Evolutionary conservation across 768 basidiomycete species (phyloP), one percentile per base, ranked within the genome.

Genomic region (Pluteus cervinus): DNA sequence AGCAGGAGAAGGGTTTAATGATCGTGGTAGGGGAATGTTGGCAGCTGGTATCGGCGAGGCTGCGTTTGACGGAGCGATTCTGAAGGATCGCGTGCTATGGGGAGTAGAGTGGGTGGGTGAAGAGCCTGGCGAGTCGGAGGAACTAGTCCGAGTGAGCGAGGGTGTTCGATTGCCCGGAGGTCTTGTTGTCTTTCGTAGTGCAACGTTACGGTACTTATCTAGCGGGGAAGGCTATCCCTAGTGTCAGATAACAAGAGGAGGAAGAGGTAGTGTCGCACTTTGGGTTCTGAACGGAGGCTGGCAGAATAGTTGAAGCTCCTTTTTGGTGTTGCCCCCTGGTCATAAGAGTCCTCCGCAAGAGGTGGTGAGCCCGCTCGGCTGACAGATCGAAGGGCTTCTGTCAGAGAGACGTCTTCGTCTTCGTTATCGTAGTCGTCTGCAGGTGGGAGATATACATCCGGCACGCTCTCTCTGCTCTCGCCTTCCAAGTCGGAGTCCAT

Each of bases 21-120:
- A 75, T 15, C 66, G 67, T 29, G 79, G 76, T 22, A 81, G 62
- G 10, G 76, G 73, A 22, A 75, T 52, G 9, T 61, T 57, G 10
- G 64, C 47, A 7, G 69, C 68, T n/a, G 69, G 60, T 14, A 61
- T 50, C 1, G 77, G 75, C 3, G 77, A 76, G 15, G 54, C 63
- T n/a, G 57, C 50, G 31, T 55, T 49, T 3, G 68, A 70, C 4
- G 50, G 54, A 25, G 63, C 56, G 26, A 69, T 43, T 5, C 45
- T 51, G 5, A 66, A 43, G 3, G 79, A 79, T 26, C 61, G 62
- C 39, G 58, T 69, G 41, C 77, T 81, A 9, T 65, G 68, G 16
- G 81, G 81, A 2, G 81, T 85, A 3, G 81, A 79, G 44, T 82
- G 69, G 1, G 74, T 55, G 0, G 79, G 71, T 4, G 79, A 81